Percentiles rank a stretch among this genome's conserved stretches.
phyloP scores from a whole-genome alignment of 805 yeast species.

The Saturnispora saitoi region DNA sequence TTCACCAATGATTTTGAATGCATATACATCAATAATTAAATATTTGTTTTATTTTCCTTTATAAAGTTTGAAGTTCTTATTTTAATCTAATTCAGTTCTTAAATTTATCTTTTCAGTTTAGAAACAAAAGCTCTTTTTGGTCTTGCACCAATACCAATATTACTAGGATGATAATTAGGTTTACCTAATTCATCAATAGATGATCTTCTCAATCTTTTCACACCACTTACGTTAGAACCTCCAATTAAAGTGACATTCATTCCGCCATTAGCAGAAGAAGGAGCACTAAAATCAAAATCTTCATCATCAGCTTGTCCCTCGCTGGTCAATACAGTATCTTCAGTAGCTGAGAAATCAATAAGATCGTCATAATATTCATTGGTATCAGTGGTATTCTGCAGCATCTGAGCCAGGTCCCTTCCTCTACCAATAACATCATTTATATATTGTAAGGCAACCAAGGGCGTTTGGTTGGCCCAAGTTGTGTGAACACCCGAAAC shows the following conservation, averaged over 20 bases:
- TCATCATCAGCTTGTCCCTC: slow-evolving; percentile 26
- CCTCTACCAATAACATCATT: slow-evolving; percentile 20
- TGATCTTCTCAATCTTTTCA: slow-evolving; percentile 18
- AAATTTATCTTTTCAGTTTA: background rate
- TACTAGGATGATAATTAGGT: background rate
- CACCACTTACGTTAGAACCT: slow-evolving; percentile 14
- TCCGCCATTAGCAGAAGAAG: slow-evolving; percentile 14
- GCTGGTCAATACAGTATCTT: slow-evolving; percentile 15
- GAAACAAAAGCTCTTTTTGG: slow-evolving; percentile 1
- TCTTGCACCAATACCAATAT: slow-evolving; percentile 3
- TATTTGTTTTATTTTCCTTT: background rate
- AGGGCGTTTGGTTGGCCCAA: slow-evolving; percentile 13
- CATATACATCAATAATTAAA: slow-evolving; percentile 42
- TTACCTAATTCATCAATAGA: slow-evolving; percentile 4
- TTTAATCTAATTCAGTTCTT: too few species aligned
- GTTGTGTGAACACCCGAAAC: slow-evolving; percentile 15
- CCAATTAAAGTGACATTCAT: slow-evolving; percentile 25
- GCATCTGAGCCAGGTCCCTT: slow-evolving; percentile 7
- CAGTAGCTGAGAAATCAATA: background rate
- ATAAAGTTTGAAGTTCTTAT: background rate
- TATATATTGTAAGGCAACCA: slow-evolving; percentile 16
- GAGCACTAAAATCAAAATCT: slow-evolving; percentile 12
- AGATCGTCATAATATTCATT: background rate
- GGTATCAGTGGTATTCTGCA: background rate
- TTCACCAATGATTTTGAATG: slow-evolving; percentile 56